Base-by-base conservation (phyloP, 108 stramenopile species). In the Thalassiosira profunda region DNA sequence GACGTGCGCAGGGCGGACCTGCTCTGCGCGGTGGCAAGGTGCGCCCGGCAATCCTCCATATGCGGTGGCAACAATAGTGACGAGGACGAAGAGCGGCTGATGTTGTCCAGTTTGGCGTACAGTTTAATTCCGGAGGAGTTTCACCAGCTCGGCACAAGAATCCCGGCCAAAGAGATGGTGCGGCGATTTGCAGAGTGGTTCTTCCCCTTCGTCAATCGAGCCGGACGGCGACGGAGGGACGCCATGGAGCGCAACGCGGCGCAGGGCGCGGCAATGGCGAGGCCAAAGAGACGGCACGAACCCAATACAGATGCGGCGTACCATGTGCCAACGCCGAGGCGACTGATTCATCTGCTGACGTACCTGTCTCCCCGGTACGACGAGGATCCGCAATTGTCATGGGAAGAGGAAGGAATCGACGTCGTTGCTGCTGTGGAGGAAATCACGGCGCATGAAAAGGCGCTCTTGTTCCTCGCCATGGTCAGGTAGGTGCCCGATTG, bases 111-210 rank as follows among this genome's bases (percentile, higher is more conserved):
- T 57, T 4, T 85, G 15, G 86, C 86, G 30, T 59, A 80, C 58
- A 92, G 91, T 66, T 34, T 87, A 1, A 58, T 92, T 42, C 91
- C 91, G 9, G 30, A 17, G 3, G 26, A 73, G 53, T 78, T 81
- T 33, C 54, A 74, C 26, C 25, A 4, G 23, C 8, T 36, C 53
- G 15, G 9, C 51, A 14, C 70, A 44, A 28, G 25, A 40, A 17
- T 74, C 23, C 74, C 74, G 4, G 36, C 79, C 6, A 49, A 44
- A n/a, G 21, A 63, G 18, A 20, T 38, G 5, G 21, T 82, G 3
- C 70, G 31, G 6, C 14, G 44, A 12, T 77, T 85, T 40, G 65
- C 52, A 2, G 4, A 28, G 12, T 85, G 84, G 84, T 85, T 74
- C 68, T 85, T 85, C 68, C 41, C 75, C 18, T 82, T 75, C 23